phyloP scores from a whole-genome alignment of 2,329 filamentous ascomycete genomes.

The Neofusicoccum sp. region DNA sequence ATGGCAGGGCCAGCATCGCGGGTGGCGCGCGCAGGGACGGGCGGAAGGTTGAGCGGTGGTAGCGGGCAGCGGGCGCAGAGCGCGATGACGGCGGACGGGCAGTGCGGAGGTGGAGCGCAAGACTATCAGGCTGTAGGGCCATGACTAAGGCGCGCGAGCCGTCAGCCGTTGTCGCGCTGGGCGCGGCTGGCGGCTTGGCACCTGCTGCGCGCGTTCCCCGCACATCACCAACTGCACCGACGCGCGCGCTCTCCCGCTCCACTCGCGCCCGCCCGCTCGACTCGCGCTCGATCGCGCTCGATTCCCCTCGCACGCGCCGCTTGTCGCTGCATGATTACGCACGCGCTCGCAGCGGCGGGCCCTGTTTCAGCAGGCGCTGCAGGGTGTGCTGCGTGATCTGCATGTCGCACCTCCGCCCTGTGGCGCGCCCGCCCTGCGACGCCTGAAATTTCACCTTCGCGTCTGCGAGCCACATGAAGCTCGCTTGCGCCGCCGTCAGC shows the following conservation, averaged over 20 bases:
- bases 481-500: not conserved
- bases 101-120: constrained; percentile 8
- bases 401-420: constrained; percentile 1
- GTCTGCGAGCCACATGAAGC: not conserved
- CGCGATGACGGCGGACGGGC: not conserved
- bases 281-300: not conserved
- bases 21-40: not conserved
- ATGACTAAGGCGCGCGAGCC: not conserved
- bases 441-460: constrained; percentile 4
- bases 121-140: not conserved
- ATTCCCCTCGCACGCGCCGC: not conserved
- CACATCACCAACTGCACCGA: not conserved
- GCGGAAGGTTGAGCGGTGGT: not conserved
- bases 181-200: no score
- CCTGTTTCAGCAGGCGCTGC: constrained; percentile 13
- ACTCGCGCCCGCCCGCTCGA: not conserved
- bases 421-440: not conserved
- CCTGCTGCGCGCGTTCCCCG: not conserved
- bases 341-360: constrained; percentile 6
- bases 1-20: constrained; percentile 1
- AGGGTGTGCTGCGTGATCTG: constrained; percentile 9
- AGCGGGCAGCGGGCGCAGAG: not conserved
- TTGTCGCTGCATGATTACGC: constrained; percentile 10
- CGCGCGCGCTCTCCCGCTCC: not conserved
- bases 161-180: not conserved